Percentiles rank a stretch among this genome's conserved stretches.
These are phyloP conservation scores for Polyporus tsugae DNA, from an alignment of 1,284 basidiomycete genomes.

Conservation along the genomic window DNA sequence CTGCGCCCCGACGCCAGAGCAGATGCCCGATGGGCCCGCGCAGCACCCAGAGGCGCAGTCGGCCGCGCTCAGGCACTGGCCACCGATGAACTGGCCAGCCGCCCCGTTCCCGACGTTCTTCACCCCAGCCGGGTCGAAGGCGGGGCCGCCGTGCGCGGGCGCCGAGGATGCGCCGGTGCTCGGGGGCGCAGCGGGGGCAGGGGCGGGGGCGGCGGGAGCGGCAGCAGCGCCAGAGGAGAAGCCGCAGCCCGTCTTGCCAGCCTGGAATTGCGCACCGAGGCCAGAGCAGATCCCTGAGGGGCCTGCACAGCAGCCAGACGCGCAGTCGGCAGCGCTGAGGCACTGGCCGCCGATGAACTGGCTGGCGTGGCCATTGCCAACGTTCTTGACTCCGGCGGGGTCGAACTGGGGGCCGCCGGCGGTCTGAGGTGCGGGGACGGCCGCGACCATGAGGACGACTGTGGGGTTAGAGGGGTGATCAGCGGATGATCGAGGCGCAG, in stretches of 20 bases:
- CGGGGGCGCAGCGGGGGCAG: neutral
- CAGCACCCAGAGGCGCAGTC: slow-evolving; percentile 10
- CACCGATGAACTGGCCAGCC: slow-evolving; percentile 6
- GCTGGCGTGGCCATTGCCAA: slow-evolving; percentile 8
- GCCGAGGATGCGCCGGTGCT: neutral
- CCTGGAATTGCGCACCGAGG: slow-evolving; percentile 3
- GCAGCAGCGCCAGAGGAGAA: neutral
- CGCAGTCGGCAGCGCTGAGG: slow-evolving; percentile 4
- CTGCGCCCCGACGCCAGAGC: slow-evolving; percentile 7
- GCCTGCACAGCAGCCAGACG: slow-evolving; percentile 2
- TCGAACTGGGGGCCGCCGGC: neutral
- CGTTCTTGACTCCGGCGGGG: slow-evolving; percentile 10
- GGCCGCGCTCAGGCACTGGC: slow-evolving; percentile 8
- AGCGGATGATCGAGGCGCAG: neutral
- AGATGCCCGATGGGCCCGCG: slow-evolving; percentile 8
- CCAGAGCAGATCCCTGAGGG: slow-evolving; percentile 9
- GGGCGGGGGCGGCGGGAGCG: slow-evolving; percentile 5
- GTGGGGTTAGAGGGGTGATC: neutral
- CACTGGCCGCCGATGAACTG: slow-evolving; percentile 14
- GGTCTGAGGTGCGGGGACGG: slow-evolving; percentile 1
- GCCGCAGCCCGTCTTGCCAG: slow-evolving; percentile 6
- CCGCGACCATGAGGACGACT: slow-evolving; percentile 7
- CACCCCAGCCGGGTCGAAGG: slow-evolving; percentile 9
- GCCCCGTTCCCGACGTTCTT: slow-evolving; percentile 8
- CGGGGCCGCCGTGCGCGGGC: slow-evolving; percentile 2